Evolutionary conservation across 164 flowering plant species (phyloP), one percentile per base, ranked within the genome.

Genomic region (Dillenia suffruticosa): DNA sequence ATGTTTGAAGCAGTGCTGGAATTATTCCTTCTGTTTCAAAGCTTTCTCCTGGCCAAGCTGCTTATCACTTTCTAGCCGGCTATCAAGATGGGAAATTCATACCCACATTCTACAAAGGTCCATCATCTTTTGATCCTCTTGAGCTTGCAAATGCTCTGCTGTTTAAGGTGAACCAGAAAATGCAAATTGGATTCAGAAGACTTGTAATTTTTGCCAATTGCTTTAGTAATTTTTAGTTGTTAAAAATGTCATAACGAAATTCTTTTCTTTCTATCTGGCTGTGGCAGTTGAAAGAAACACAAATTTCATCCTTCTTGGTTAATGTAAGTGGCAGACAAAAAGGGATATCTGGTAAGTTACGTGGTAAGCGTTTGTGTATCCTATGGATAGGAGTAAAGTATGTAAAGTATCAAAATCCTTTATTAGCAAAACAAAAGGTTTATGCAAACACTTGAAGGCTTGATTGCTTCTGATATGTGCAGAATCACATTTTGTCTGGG

Each of bases 41-140:
- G 68, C 82, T 83, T 56, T 75, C 80, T 24, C 76, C 83, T 49
- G 83, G 82, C 16, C 87, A 83, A 57, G 84, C 84, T 62, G 87
- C 84, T 9, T 83, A 81, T 69, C 87, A 83, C 65, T 83, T 79
- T 67, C 57, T 83, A 50, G 80, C 82, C 10, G 84, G 87, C 11
- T 75, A 81, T 66, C 83, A 76, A 65, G 73, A 77, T 71, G 87
- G 83, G 24, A 79, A 73, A 8, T 83, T 81, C 57, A 66, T 75
- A 22, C 87, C 87, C 46, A 80, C 76, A 24, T 83, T 75, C 57
- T 51, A 13, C 72, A 66, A 68, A 19, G 71, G 77, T 24, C 74
- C 76, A 14, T 77, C 79, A 32, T 62, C 82, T 49, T 15, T 74
- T 62, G 74, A 77, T 26, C 68, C 83, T 10, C 47, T 83, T 54